Base-by-base conservation (phyloP, 306 rosid species). In the Carpinus viminea region DNA sequence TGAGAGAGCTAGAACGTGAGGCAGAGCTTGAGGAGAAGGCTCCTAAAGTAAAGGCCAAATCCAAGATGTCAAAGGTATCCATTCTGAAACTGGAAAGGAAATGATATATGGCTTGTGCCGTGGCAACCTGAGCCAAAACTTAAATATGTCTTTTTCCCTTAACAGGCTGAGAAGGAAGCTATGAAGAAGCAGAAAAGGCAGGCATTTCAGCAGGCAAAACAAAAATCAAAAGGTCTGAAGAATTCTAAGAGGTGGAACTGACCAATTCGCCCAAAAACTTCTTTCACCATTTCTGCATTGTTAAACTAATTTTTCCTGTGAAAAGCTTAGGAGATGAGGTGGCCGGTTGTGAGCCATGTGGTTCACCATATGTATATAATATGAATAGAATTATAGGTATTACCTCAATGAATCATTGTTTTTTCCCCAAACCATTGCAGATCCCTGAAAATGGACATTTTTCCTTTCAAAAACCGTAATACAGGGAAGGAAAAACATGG, bases 51-150 rank as follows among this genome's bases (percentile, higher is more conserved):
- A 94, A 94, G 83, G 98, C 98, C 79, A 94, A 94, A 87, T 94
- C 97, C 21, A 94, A 94, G 91, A 94, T 95, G 98, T 92, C 98
- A 8, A 95, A 91, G 97, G 98, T 94, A 81, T 55, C 34, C 76
- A 68, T 31, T 21, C 6, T 73, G 65, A 52, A 46, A 5, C 64
- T 20, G 60, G 43, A 26, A 46, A 41, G 72, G 48, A 50, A 31
- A 78, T 31, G 50, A 26, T 54, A 31, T 47, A 31, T 47, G 70
- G 48, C 82, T 36, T 66, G 48, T 57, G 21, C 17, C 7, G 65
- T 24, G 52, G 64, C 7, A 18, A 47, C 62, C 75, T 51, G 56
- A 73, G 65, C 50, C 43, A 6, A 16, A 45, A 70, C 70, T 74
- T 73, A 24, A 24, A 72, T 43, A 34, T 38, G 45, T 76, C 68